Evolutionary conservation across 176 grass and related monocot genomes (phyloP), one percentile per base, ranked within the genome.

Genomic region (Neostapfia colusana): DNA sequence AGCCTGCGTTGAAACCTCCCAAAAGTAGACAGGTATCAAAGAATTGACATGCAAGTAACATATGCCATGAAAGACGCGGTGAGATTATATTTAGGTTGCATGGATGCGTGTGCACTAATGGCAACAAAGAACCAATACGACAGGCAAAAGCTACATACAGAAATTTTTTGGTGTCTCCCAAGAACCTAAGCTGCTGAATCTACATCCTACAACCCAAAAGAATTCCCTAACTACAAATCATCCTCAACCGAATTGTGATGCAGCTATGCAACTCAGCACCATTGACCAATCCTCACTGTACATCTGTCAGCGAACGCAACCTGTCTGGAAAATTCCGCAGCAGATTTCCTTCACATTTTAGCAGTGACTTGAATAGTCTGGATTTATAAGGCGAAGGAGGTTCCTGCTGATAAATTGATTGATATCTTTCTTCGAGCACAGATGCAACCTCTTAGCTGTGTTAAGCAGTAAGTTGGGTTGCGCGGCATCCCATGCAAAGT

Each of bases 151-250:
- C 46, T 40, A 70, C n/a, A 34, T 69, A 21, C 55, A 54, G 43
- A 17, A 23, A 76, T 21, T 4, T 20, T 68, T 50, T 36, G 39
- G 17, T 25, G 14, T 14, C 13, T 25, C 41, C 31, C 14, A 62
- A 41, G 40, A 76, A 70, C 16, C 69, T 36, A 66, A 43, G 40
- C 36, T 66, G 55, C 24, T 28, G 6, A 83, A 68, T 61, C 63
- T 69, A 76, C 27, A 67, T 27, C 15, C 55, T 60, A 61, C 72
- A 36, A 27, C 37, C 72, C 13, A 76, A 81, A 76, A 70, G 10
- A 16, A 21, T 60, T 20, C 1, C 31, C 51, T 28, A 76, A 49
- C 63, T 69, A 75, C 71, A 62, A 50, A 43, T 62, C 73, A 68
- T 69, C 27, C 12, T 48, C 13, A 76, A 8, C 63, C 39, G 69